Percentiles rank a stretch among this genome's conserved stretches.
phyloP scores from a whole-genome alignment of 768 basidiomycete species.

The Boletus vinaceobasis region DNA sequence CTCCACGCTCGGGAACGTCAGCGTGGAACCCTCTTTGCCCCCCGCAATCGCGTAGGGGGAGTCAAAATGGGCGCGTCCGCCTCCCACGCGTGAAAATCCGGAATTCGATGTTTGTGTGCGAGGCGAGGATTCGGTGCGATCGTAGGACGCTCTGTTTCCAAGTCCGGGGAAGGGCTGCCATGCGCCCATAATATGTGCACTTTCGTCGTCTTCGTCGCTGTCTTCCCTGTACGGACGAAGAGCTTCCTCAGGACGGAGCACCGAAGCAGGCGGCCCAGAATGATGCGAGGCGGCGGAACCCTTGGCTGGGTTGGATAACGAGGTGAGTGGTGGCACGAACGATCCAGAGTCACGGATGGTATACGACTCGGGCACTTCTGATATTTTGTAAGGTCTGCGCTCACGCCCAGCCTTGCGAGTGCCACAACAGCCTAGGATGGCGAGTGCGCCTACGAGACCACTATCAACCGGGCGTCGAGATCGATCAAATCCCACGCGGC shows the following conservation, averaged over 20 bases:
- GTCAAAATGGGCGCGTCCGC: constrained; percentile 83
- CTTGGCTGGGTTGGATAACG: constrained; percentile 28
- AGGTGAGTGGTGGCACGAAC: constrained; percentile 42
- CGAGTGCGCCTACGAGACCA: constrained; percentile 83
- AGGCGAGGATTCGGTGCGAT: constrained; percentile 27
- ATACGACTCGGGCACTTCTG: constrained; percentile 29
- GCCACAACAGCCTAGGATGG: constrained; percentile 65
- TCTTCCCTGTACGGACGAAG: constrained; percentile 74
- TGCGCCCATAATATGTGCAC: constrained; percentile 90
- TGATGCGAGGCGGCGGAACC: constrained; percentile 33
- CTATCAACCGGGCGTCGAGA: constrained; percentile 76
- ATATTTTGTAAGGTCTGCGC: constrained; percentile 23
- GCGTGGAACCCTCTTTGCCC: constrained; percentile 47
- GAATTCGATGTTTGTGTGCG: constrained; percentile 36
- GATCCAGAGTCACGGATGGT: constrained; percentile 43
- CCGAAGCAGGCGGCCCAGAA: constrained; percentile 60
- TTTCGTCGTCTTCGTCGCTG: constrained; percentile 65
- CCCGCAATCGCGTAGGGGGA: constrained; percentile 76
- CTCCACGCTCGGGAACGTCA: constrained; percentile 65
- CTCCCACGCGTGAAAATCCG: constrained; percentile 85
- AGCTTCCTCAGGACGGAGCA: constrained; percentile 77
- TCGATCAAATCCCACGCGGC: constrained; percentile 79
- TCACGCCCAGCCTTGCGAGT: constrained; percentile 38
- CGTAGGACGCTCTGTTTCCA: constrained; percentile 19
- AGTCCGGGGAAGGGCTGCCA: constrained; percentile 73